phyloP scores from a whole-genome alignment of 2,329 filamentous ascomycete species.

The Leptographium lundbergii region DNA sequence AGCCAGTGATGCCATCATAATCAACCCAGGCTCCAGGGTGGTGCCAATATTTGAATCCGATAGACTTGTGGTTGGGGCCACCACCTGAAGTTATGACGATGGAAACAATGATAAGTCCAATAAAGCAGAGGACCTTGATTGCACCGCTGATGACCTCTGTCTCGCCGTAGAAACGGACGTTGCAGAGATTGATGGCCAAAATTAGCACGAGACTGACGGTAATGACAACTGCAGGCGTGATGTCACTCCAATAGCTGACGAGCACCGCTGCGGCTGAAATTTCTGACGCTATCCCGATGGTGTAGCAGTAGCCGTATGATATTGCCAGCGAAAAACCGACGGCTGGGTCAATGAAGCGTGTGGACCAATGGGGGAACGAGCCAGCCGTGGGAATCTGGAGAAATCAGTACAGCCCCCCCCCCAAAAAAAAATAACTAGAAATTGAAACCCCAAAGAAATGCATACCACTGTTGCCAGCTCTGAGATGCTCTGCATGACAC shows the following conservation, averaged over 20 bases:
- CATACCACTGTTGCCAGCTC: conserved; percentile 36
- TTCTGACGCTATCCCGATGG: conserved; percentile 25
- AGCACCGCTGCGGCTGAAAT: conserved; percentile 48
- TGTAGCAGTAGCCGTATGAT: conserved; percentile 37
- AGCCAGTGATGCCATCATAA: conserved; percentile 28
- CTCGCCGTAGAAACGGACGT: conserved; percentile 45
- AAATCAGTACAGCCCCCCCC: neutral
- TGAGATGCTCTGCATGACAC: conserved; percentile 27
- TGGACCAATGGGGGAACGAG: conserved; percentile 32
- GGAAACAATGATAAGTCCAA: conserved; percentile 43
- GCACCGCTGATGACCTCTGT: conserved; percentile 49
- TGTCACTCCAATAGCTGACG: conserved; percentile 43
- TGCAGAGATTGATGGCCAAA: conserved; percentile 42
- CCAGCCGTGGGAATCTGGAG: conserved; percentile 42
- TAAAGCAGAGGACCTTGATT: conserved; percentile 46
- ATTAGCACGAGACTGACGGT: conserved; percentile 41
- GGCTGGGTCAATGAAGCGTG: conserved; percentile 31
- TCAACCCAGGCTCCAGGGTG: conserved; percentile 33
- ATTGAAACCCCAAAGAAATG: neutral
- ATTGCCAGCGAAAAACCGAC: conserved; percentile 33
- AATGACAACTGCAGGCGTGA: conserved; percentile 39
- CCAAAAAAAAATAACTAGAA: neutral
- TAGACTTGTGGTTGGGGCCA: conserved; percentile 32
- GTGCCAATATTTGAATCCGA: conserved; percentile 38
- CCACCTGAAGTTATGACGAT: conserved; percentile 44